Evolutionary conservation across 352 stramenopile species (phyloP).

Genomic region (Pythium graminicola): DNA sequence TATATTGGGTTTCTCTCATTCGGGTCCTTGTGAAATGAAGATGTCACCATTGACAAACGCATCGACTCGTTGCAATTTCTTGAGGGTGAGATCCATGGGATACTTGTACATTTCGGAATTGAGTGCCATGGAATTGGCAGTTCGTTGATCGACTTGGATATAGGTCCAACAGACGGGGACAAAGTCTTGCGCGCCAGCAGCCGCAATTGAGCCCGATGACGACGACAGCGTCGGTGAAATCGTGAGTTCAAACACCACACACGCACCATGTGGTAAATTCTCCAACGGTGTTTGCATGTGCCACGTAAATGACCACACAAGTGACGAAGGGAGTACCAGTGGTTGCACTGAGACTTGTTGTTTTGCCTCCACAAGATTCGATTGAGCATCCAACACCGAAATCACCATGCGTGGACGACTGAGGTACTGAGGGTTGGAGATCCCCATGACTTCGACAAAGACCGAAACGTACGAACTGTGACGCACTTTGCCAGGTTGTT

Average conservation of each 20-base stretch:
- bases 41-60: slow-evolving; percentile 73
- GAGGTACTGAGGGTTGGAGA: slow-evolving; percentile 46
- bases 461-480: slow-evolving; percentile 80
- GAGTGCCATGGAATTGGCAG: slow-evolving; percentile 56
- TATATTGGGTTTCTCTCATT: slow-evolving; percentile 8
- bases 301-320: slow-evolving; percentile 87
- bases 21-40: slow-evolving; percentile 52
- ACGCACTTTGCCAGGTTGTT: slow-evolving; percentile 59
- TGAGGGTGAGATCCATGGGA: slow-evolving; percentile 66
- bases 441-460: slow-evolving; percentile 66
- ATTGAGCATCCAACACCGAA: slow-evolving; percentile 59
- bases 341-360: slow-evolving; percentile 72
- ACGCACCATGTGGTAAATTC: slow-evolving; percentile 75
- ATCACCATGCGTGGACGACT: slow-evolving; percentile 59
- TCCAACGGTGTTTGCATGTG: slow-evolving; percentile 92
- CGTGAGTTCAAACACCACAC: slow-evolving; percentile 62
- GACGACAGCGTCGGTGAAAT: slow-evolving; percentile 32
- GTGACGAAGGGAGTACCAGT: slow-evolving; percentile 38
- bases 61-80: slow-evolving; percentile 62
- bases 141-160: slow-evolving; percentile 74
- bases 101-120: slow-evolving; percentile 83
- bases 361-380: slow-evolving; percentile 65
- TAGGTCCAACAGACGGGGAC: slow-evolving; percentile 79
- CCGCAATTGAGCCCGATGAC: slow-evolving; percentile 13
- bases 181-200: slow-evolving; percentile 37